phyloP scores from a whole-genome alignment of 495 filamentous ascomycete species.

The Aspergillus taichungensis region DNA sequence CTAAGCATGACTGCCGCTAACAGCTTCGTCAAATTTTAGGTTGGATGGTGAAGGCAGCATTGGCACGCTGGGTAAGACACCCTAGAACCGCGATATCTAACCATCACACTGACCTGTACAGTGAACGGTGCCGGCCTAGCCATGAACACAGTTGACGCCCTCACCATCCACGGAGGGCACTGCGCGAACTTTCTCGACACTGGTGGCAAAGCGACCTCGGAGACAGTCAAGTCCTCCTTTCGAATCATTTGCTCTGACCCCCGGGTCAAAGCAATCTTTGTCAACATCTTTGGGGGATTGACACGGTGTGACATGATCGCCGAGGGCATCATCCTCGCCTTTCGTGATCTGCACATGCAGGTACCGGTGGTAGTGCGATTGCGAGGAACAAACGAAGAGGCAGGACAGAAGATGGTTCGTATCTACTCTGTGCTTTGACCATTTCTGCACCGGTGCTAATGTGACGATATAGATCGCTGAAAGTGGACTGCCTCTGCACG shows the following conservation, averaged over 20 bases:
- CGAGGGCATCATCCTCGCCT: slow-evolving; percentile 68
- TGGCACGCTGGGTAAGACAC: slow-evolving; percentile 50
- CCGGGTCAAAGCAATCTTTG: slow-evolving; percentile 66
- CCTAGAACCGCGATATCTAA: neutral
- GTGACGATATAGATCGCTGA: slow-evolving; percentile 48
- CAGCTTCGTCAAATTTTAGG: slow-evolving; percentile 11
- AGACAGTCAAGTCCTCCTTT: slow-evolving; percentile 72
- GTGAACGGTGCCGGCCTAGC: slow-evolving; percentile 87
- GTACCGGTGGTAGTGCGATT: slow-evolving; percentile 79
- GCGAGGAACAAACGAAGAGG: slow-evolving; percentile 72
- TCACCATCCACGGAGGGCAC: slow-evolving; percentile 53
- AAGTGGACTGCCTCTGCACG: slow-evolving; percentile 62
- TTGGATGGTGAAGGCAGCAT: slow-evolving; percentile 45
- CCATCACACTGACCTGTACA: slow-evolving; percentile 7
- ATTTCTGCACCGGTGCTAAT: slow-evolving; percentile 6
- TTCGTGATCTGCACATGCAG: slow-evolving; percentile 57
- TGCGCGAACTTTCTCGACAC: slow-evolving; percentile 84
- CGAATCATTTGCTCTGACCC: slow-evolving; percentile 59
- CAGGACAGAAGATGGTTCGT: slow-evolving; percentile 60
- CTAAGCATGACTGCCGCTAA: slow-evolving; percentile 6
- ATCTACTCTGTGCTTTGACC: neutral
- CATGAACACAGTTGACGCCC: slow-evolving; percentile 85
- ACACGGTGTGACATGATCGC: slow-evolving; percentile 87
- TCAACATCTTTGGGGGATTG: slow-evolving; percentile 87
- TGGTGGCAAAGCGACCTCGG: slow-evolving; percentile 81